phyloP scores from a whole-genome alignment of 352 stramenopile species.

The Phytophthora fragariae region DNA sequence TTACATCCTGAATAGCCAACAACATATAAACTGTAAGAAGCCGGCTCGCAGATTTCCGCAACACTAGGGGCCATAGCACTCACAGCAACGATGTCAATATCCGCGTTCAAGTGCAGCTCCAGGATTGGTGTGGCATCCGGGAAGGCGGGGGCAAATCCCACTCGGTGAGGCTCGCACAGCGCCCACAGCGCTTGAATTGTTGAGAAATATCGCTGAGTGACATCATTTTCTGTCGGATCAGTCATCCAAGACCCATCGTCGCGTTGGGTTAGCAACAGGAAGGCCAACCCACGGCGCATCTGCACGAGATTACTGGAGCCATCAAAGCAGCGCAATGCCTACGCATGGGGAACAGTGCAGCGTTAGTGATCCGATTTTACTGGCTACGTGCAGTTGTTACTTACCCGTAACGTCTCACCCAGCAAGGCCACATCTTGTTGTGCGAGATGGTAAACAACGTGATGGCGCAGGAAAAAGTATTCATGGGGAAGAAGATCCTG shows the following conservation, averaged over 20 bases:
- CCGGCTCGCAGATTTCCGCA: not conserved
- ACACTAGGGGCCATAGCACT: constrained; percentile 4
- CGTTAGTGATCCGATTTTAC: constrained; percentile 3
- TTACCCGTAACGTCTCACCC: constrained; percentile 75
- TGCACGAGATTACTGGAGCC: constrained; percentile 72
- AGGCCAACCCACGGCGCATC: constrained; percentile 73
- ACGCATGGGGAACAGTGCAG: constrained; percentile 3
- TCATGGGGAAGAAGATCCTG: constrained; percentile 91
- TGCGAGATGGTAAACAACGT: constrained; percentile 80
- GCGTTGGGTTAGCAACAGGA: constrained; percentile 66
- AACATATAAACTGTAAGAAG: not conserved
- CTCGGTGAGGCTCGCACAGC: constrained; percentile 49
- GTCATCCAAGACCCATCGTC: constrained; percentile 67
- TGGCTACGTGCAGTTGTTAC: not conserved
- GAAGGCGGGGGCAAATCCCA: constrained; percentile 75
- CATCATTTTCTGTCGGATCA: constrained; percentile 27
- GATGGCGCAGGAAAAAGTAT: constrained; percentile 90
- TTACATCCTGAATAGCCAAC: constrained; percentile 15
- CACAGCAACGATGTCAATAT: constrained; percentile 43
- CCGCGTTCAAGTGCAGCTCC: constrained; percentile 69
- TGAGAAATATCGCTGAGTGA: constrained; percentile 49
- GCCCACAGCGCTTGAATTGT: constrained; percentile 62
- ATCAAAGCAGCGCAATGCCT: constrained; percentile 82
- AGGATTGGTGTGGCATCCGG: constrained; percentile 58
- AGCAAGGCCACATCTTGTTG: constrained; percentile 81